A percentile compares a stretch with the other conserved stretches of the same genome.
These are phyloP conservation scores for Paramyrothecium roridum DNA, from an alignment of 2,329 filamentous ascomycete species.

Conservation along the genomic window DNA sequence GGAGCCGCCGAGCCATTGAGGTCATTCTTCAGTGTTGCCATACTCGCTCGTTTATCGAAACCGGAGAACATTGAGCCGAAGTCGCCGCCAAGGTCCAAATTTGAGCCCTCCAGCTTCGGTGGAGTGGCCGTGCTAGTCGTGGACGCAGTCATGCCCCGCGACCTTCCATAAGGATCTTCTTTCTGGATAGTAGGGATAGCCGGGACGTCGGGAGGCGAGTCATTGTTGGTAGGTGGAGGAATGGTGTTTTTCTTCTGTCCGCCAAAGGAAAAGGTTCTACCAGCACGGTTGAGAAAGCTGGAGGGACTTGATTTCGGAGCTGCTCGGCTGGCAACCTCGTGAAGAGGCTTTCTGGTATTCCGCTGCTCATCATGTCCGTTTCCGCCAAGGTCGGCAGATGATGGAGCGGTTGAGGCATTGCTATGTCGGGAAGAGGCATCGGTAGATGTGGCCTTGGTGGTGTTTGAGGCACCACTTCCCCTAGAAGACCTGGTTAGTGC, in stretches of 20 bases:
- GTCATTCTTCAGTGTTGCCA: conserved; percentile 43
- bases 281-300: conserved; percentile 53
- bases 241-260: conserved; percentile 46
- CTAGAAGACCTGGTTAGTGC: conserved; percentile 24
- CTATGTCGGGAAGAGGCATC: conserved; percentile 62
- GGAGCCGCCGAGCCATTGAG: neutral
- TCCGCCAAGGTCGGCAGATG: conserved; percentile 43
- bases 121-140: conserved; percentile 52
- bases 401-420: conserved; percentile 59
- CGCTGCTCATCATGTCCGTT: conserved; percentile 24
- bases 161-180: conserved; percentile 28
- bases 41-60: conserved; percentile 54
- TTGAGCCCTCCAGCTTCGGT: conserved; percentile 41
- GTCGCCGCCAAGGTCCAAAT: conserved; percentile 54
- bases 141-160: conserved; percentile 51
- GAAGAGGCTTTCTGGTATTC: conserved; percentile 33
- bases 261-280: conserved; percentile 59
- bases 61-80: conserved; percentile 53
- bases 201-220: conserved; percentile 29
- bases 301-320: conserved; percentile 45
- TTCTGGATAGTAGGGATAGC: conserved; percentile 33
- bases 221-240: conserved; percentile 21
- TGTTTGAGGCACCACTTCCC: conserved; percentile 59
- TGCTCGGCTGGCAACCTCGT: conserved; percentile 32
- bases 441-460: conserved; percentile 56